phyloP scores from a whole-genome alignment of 139 green algal genomes.

The Ettlia oleoabundans region DNA sequence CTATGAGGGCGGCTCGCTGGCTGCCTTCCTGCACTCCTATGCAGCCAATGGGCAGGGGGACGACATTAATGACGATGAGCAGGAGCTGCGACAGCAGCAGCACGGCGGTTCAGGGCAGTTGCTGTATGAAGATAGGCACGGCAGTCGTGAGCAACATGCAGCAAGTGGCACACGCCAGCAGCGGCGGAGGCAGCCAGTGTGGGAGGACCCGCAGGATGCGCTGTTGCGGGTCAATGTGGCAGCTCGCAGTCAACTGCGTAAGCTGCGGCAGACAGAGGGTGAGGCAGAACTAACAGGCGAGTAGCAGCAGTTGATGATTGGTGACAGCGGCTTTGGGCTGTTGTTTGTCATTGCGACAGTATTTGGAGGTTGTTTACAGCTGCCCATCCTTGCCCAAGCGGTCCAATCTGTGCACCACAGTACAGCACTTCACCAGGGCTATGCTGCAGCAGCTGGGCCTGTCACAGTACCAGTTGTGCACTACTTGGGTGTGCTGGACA shows the following conservation, averaged over 20 bases:
- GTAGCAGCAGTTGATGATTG: too few species aligned
- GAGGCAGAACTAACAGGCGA: constrained; percentile 62
- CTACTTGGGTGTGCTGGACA: too few species aligned
- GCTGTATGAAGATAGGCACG: constrained; percentile 34
- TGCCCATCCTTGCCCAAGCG: too few species aligned
- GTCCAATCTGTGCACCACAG: too few species aligned
- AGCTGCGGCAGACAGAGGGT: constrained; percentile 69
- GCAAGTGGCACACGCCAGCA: neutral
- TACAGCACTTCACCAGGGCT: too few species aligned
- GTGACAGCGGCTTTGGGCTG: too few species aligned
- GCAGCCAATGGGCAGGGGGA: neutral
- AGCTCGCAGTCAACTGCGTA: constrained; percentile 55
- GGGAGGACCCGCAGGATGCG: constrained; percentile 73
- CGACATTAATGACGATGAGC: neutral
- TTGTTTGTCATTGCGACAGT: too few species aligned
- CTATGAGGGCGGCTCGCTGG: neutral
- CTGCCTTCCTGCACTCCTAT: constrained; percentile 23
- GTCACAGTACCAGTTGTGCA: too few species aligned
- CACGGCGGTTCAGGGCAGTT: neutral
- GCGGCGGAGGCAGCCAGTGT: constrained; percentile 53
- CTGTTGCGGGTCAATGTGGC: constrained; percentile 62
- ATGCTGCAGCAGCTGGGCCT: too few species aligned
- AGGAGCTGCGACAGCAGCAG: neutral
- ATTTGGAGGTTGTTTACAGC: too few species aligned
- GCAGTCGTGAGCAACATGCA: neutral